Evolutionary conservation across 2,329 filamentous ascomycete species (phyloP).

Genomic region (Periconia sp.): DNA sequence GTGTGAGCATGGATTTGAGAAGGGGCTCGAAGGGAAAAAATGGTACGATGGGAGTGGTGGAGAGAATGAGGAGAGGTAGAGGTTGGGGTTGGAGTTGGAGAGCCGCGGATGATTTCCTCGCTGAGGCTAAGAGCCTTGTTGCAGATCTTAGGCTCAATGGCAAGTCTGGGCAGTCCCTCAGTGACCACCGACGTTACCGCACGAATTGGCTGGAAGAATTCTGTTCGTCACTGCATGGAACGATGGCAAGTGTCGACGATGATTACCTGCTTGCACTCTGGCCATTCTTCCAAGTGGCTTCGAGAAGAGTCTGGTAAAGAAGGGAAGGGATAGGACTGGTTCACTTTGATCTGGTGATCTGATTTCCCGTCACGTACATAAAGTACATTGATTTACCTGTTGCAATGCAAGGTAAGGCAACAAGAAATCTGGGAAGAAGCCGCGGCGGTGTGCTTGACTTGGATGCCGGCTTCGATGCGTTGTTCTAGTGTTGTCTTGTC

Average conservation of each 20-base stretch:
- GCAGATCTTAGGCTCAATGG: slow-evolving; percentile 40
- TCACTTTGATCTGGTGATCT: slow-evolving; percentile 24
- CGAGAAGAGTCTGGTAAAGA: slow-evolving; percentile 29
- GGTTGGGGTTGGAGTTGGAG: slow-evolving; percentile 5
- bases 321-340: slow-evolving; percentile 9
- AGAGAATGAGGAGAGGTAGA: slow-evolving; percentile 4
- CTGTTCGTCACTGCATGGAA: slow-evolving; percentile 1
- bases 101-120: slow-evolving; percentile 20
- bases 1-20: not conserved
- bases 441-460: slow-evolving; percentile 23
- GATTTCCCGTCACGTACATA: not conserved
- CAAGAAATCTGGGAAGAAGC: slow-evolving; percentile 8
- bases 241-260: slow-evolving; percentile 1
- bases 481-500: slow-evolving; percentile 16
- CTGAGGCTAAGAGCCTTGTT: slow-evolving; percentile 8
- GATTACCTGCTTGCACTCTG: not conserved
- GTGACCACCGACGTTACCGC: slow-evolving; percentile 3
- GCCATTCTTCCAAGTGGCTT: slow-evolving; percentile 28
- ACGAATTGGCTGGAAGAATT: slow-evolving; percentile 30
- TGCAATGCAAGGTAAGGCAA: slow-evolving; percentile 5
- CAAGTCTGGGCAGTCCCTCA: slow-evolving; percentile 19
- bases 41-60: slow-evolving; percentile 1
- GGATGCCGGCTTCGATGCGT: slow-evolving; percentile 13
- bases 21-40: not conserved
- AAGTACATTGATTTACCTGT: not conserved